A percentile compares a stretch with the other conserved stretches of the same genome.
phyloP scores from a whole-genome alignment of 129 eudicot species.

The Apium graveolens region DNA sequence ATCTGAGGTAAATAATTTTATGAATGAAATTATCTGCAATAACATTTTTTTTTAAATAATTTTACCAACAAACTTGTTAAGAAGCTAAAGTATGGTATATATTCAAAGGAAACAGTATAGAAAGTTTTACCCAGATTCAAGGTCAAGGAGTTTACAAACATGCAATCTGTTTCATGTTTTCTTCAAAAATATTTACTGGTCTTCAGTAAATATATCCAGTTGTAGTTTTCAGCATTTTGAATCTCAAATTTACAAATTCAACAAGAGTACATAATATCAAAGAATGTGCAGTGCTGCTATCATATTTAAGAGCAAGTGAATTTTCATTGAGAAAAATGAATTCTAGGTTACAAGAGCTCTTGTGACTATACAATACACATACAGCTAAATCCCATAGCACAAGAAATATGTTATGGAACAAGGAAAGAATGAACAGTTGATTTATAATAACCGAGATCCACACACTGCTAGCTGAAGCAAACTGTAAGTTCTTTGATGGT shows the following conservation, averaged over 20 bases:
- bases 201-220: neutral
- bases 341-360: slow-evolving; percentile 1
- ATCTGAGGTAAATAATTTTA: neutral
- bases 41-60: too few relatives aligned
- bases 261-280: neutral
- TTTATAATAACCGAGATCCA: neutral
- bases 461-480: slow-evolving; percentile 17
- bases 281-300: neutral
- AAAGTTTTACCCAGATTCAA: neutral
- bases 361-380: neutral
- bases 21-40: neutral
- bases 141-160: neutral
- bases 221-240: neutral
- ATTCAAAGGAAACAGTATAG: neutral
- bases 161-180: neutral
- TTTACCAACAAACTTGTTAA: too few relatives aligned
- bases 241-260: neutral
- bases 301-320: neutral
- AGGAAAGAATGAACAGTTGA: neutral
- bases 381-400: neutral
- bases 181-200: neutral
- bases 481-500: slow-evolving; percentile 22
- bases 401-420: neutral
- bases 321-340: slow-evolving; percentile 18
- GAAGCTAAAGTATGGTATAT: neutral